A percentile compares a stretch with the other conserved stretches of the same genome.
Conservation (phyloP, 2,329 filamentous ascomycete species). For the Fusarium pseudocircinatum region DNA sequence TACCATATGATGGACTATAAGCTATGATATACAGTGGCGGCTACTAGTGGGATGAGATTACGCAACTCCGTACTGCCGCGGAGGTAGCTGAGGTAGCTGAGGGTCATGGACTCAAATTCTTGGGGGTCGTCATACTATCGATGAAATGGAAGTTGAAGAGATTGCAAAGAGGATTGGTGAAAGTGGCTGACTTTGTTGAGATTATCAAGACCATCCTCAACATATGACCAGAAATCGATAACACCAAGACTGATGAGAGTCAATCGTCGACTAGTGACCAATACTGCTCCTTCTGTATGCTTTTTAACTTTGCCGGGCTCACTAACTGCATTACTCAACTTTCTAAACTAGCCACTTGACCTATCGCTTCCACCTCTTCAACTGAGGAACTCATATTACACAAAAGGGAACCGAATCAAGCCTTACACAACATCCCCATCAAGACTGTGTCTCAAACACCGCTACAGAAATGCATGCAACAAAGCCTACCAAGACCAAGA, state of each 20-base stretch:
- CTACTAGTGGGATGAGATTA: neutral
- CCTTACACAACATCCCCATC: neutral
- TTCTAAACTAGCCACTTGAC: neutral
- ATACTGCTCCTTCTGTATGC: neutral
- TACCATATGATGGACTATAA: neutral
- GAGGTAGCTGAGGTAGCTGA: conserved; percentile 9
- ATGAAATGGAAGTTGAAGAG: neutral
- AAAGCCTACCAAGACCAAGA: conserved; percentile 1
- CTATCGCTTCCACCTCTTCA: conserved; percentile 1
- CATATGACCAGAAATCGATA: neutral
- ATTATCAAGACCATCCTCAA: neutral
- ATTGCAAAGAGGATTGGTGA: neutral
- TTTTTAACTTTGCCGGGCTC: neutral
- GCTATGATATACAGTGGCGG: neutral
- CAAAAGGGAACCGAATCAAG: conserved; percentile 2
- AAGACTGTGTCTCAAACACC: conserved; percentile 10
- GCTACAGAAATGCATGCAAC: neutral
- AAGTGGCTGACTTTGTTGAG: neutral
- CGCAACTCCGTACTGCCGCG: neutral
- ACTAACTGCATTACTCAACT: neutral
- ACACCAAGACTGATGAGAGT: neutral
- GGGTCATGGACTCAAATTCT: neutral
- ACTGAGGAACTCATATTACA: neutral
- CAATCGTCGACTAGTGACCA: neutral
- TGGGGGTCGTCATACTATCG: neutral